phyloP scores from a whole-genome alignment of 257 asterid genomes.

The Jaltomata sinuosa region DNA sequence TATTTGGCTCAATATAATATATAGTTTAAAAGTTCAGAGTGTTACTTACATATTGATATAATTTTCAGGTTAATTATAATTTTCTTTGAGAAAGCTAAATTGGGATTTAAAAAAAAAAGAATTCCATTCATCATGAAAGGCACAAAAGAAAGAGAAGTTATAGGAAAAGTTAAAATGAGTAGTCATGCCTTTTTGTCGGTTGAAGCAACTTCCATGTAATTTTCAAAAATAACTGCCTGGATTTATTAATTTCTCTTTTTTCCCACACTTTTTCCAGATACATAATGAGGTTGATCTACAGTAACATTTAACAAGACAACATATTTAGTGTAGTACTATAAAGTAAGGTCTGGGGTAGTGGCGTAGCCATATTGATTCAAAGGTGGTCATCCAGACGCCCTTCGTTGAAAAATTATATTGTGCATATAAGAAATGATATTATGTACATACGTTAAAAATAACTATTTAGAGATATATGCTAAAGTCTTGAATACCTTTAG shows the following conservation, averaged over 20 bases:
- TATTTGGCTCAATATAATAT: not conserved
- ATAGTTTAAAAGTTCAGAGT: not conserved
- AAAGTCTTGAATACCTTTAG: too few species aligned
- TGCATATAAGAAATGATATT: too few species aligned
- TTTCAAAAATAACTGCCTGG: not conserved
- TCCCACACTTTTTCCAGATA: not conserved
- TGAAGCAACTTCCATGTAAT: not conserved
- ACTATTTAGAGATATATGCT: too few species aligned
- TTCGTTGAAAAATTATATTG: too few species aligned
- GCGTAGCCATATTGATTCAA: too few species aligned
- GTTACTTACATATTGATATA: not conserved
- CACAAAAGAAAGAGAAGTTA: conserved; percentile 6
- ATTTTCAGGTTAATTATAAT: not conserved
- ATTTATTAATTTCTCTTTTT: not conserved
- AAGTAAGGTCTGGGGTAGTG: too few species aligned
- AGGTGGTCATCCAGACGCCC: too few species aligned
- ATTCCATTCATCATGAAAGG: not conserved
- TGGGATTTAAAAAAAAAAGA: not conserved
- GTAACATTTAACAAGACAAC: not conserved
- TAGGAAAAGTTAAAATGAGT: conserved; percentile 1
- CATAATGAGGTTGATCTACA: not conserved
- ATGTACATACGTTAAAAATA: too few species aligned
- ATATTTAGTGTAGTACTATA: too few species aligned
- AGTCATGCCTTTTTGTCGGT: conserved; percentile 15
- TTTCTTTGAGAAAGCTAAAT: not conserved